A percentile compares a stretch with the other conserved stretches of the same genome.
phyloP scores from a whole-genome alignment of 768 basidiomycete genomes.

The Butyriboletus loyo region DNA sequence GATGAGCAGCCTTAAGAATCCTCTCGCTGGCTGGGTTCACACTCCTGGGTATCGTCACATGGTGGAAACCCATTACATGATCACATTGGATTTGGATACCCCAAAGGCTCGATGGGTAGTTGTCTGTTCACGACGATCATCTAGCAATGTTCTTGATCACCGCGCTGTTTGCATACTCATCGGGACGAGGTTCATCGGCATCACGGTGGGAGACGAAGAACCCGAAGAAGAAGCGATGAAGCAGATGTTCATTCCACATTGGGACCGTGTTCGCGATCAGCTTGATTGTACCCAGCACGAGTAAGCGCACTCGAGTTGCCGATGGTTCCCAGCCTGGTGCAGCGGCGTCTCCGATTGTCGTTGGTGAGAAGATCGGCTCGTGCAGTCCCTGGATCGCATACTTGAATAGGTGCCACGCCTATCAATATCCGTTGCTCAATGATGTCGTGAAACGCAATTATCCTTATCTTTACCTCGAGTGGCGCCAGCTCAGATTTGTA shows the following conservation, averaged over 20 bases:
- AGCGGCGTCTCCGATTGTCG: conserved; percentile 65
- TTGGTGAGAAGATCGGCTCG: conserved; percentile 40
- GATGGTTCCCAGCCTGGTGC: conserved; percentile 42
- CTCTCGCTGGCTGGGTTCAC: conserved; percentile 28
- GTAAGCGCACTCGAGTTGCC: conserved; percentile 31
- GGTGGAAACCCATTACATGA: conserved; percentile 44
- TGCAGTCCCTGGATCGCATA: neutral
- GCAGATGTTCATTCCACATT: conserved; percentile 71
- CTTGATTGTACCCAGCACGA: conserved; percentile 62
- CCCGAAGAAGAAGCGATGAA: conserved; percentile 67
- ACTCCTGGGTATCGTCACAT: conserved; percentile 43
- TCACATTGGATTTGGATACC: conserved; percentile 41
- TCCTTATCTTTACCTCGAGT: conserved; percentile 64
- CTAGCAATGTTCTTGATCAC: conserved; percentile 64
- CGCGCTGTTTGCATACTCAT: conserved; percentile 70
- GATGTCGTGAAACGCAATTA: conserved; percentile 51
- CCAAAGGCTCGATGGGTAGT: conserved; percentile 55
- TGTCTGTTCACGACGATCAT: conserved; percentile 52
- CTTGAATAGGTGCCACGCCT: conserved; percentile 12
- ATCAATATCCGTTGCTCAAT: conserved; percentile 58
- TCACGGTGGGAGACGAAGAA: conserved; percentile 63
- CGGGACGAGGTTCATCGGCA: conserved; percentile 76
- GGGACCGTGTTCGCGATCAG: conserved; percentile 72
- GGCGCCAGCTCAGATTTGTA: conserved; percentile 66
- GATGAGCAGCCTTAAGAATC: conserved; percentile 69